Conservation (phyloP, 148 eudicot species). For the Cornus kousa region DNA sequence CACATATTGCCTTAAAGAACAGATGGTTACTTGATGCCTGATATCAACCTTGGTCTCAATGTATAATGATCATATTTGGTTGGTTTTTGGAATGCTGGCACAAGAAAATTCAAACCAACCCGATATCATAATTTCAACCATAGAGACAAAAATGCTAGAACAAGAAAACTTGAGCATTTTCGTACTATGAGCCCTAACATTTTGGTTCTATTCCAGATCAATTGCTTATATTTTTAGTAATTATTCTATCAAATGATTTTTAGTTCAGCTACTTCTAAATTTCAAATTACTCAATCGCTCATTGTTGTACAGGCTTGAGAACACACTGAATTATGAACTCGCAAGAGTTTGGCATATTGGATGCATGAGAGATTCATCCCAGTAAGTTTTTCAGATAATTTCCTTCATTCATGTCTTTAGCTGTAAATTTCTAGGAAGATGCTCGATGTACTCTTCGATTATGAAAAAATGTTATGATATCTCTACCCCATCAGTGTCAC, state of each 20-base stretch:
- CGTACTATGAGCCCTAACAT: background rate
- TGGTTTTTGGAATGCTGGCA: background rate
- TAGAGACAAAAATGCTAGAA: background rate
- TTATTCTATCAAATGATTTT: background rate
- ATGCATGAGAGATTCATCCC: conserved; percentile 65
- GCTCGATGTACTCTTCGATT: background rate
- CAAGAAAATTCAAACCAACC: background rate
- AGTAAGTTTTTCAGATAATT: conserved; percentile 39
- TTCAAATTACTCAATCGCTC: background rate
- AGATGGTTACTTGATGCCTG: no score
- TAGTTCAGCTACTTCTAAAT: background rate
- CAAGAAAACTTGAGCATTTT: background rate
- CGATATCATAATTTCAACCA: no score
- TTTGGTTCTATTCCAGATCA: background rate
- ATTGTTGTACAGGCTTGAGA: conserved; percentile 66
- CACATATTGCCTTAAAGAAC: no score
- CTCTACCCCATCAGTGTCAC: no score
- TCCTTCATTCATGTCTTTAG: background rate
- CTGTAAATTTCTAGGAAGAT: no score
- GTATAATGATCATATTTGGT: background rate
- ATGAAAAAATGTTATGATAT: no score
- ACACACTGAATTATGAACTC: conserved; percentile 76
- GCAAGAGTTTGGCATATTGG: conserved; percentile 94
- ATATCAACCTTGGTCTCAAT: no score
- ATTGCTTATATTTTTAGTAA: background rate